These are phyloP conservation scores for Plenodomus lindquistii DNA, from an alignment of 2,329 filamentous ascomycete genomes.

Conservation along the genomic window DNA sequence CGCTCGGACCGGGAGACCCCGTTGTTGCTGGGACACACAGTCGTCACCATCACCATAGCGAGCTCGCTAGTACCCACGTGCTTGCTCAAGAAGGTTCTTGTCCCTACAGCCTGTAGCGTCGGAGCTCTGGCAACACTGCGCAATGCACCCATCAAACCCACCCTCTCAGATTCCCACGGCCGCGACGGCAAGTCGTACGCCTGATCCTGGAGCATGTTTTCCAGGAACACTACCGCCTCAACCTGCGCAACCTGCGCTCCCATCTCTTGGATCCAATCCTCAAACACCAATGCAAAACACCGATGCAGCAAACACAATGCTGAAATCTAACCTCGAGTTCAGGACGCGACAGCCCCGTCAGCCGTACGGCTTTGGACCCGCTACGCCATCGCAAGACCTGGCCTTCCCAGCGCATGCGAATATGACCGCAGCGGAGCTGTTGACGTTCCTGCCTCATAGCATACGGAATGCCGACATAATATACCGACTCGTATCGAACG, in stretches of 20 bases:
- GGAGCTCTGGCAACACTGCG: not conserved
- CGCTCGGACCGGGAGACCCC: conserved; percentile 14
- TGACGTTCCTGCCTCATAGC: conserved; percentile 26
- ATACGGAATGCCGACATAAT: conserved; percentile 24
- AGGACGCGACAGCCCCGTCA: not conserved
- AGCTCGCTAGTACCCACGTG: not conserved
- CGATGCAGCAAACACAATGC: not conserved
- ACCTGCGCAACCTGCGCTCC: not conserved
- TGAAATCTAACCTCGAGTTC: not conserved
- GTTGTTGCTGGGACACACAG: conserved; percentile 5
- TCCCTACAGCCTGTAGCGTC: not conserved
- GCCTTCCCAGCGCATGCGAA: conserved; percentile 22
- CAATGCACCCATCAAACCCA: not conserved
- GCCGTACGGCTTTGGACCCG: conserved; percentile 7
- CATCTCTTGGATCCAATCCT: not conserved
- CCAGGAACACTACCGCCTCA: not conserved
- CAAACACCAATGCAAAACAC: not conserved
- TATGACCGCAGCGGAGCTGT: conserved; percentile 27
- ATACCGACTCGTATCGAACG: conserved; percentile 28
- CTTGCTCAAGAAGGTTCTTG: not conserved
- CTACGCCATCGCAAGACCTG: conserved; percentile 12
- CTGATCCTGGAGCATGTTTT: too few species aligned
- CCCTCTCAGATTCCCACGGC: not conserved
- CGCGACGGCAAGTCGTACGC: not conserved
- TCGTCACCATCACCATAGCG: not conserved